Evolutionary conservation across 1,284 basidiomycete species (phyloP), one percentile per base, ranked within the genome.

Genomic region (Irpex rosettiformis): DNA sequence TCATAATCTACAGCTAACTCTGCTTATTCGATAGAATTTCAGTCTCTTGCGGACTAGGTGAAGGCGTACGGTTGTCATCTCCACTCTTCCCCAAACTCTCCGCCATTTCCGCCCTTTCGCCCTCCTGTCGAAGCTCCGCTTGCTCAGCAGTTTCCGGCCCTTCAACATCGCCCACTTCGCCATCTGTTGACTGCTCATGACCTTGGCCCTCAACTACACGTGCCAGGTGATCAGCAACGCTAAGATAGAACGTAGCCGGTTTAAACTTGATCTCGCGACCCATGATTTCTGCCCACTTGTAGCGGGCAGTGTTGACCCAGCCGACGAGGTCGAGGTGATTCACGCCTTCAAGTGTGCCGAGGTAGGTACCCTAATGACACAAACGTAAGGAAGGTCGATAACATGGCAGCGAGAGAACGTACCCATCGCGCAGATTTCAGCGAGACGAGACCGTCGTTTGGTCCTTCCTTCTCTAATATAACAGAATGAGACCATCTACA

Each of bases 301-400:
- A 94, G 54, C 92, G 81, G 2, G 88, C 88, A 7, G 86, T 80
- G 69, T 91, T 91, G 58, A 89, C 85, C 91, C 91, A 92, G 3
- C 90, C 90, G 21, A 92, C 92, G 33, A 96, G 81, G 71, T 96
- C 94, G 51, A 96, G 82, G 69, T 98, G 96, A 69, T 93, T 96
- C n/a, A 96, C 96, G 60, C 88, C 83, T 48, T 85, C 80, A 18
- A 98, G 78, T 2, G 95, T 98, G 22, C 94, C 95, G 52, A 91
- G 81, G 68, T 92, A 93, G 11, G 83, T 91, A 37, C 90, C 90
- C 86, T 89, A 66, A 5, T 28, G 33, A 8, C 52, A 53, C 54
- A 43, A 54, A 53, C 58, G 24, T 61, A 52, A 52, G 45, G 27
- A 47, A 4, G 25, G 16, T 24, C 22, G 13, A 53, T 56, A 49